Evolutionary conservation across 2,329 filamentous ascomycete genomes (phyloP), one percentile per base, ranked within the genome.

Genomic region (Thermothelomyces thermophilus): DNA sequence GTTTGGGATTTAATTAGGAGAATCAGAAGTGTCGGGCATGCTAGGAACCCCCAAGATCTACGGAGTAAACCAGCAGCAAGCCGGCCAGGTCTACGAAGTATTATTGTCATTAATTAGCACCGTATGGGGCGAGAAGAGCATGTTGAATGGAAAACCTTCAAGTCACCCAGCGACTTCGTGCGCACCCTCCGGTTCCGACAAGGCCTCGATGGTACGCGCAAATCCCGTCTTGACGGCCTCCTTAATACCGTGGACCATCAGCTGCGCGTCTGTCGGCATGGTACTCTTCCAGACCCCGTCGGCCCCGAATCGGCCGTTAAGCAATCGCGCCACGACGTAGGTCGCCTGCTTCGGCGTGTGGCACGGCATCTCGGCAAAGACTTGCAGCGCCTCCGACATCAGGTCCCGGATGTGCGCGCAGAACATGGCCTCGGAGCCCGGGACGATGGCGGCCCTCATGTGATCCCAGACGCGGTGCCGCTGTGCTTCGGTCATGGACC

Each of bases 151-250:
- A 35, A 16, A 34, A 34, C 2, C 6, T 35, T 11, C 8, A n/a
- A 6, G 13, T 42, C 40, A 42, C 24, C 20, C 26, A 6, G 10
- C 20, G n/a, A 13, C 13, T 17, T 43, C 28, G 3, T 22, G 28
- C 14, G 16, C 11, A 30, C 41, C 44, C 19, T 49, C 41, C 13
- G 41, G 47, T 14, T 54, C 51, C 10, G 45, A 43, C 30, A 56
- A 41, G 8, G 55, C 60, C 31, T 56, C 35, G 9, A 61, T 47
- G 1, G 60, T 51, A 7, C 54, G 49, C 10, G 22, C 37, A 31
- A 63, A 61, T 3, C 60, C 60, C 19, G 46, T 47, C 8, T 57
- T 50, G 33, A 62, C 58, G 13, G 58, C 57, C 8, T 52, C 41
- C 20, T 50, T 48, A 22, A 62, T 63, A 3, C 56, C 51, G 17